Evolutionary conservation across 805 yeast species (phyloP).

Genomic region (Maudiozyma bulderi): DNA sequence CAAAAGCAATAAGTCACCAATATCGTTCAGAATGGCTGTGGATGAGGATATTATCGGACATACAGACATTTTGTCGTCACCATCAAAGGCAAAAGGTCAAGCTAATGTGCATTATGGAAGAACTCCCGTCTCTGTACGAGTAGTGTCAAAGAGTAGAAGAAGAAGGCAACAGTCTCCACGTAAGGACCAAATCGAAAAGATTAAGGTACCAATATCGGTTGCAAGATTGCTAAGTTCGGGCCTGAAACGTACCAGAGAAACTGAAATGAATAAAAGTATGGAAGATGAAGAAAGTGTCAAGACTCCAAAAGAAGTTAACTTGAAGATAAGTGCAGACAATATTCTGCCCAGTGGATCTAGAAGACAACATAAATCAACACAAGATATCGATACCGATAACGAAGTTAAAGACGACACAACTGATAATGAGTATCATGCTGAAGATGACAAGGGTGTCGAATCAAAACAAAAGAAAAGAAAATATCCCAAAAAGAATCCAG

Average conservation of each 20-base stretch:
- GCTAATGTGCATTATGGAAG: not conserved
- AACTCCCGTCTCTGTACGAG: not conserved
- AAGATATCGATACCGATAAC: too few relatives aligned
- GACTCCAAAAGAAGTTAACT: not conserved
- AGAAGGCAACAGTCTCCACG: not conserved
- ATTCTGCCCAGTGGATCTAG: slow-evolving; percentile 3
- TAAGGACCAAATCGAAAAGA: not conserved
- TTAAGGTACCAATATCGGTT: not conserved
- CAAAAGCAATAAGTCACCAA: not conserved
- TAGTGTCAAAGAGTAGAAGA: not conserved
- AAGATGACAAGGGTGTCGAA: not conserved
- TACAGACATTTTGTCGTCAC: slow-evolving; percentile 18
- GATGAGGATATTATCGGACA: slow-evolving; percentile 16
- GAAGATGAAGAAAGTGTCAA: not conserved
- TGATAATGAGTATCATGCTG: not conserved
- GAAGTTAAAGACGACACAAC: too few relatives aligned
- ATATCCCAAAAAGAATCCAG: not conserved
- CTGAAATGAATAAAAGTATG: not conserved
- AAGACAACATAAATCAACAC: not conserved
- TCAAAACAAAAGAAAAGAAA: not conserved
- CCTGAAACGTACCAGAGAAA: not conserved
- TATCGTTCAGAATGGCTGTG: not conserved
- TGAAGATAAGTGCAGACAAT: slow-evolving; percentile 2
- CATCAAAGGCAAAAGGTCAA: slow-evolving; percentile 6
- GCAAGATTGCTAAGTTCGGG: not conserved